Evolutionary conservation across 495 filamentous ascomycete genomes (phyloP).

Genomic region (Copromyces sp.): DNA sequence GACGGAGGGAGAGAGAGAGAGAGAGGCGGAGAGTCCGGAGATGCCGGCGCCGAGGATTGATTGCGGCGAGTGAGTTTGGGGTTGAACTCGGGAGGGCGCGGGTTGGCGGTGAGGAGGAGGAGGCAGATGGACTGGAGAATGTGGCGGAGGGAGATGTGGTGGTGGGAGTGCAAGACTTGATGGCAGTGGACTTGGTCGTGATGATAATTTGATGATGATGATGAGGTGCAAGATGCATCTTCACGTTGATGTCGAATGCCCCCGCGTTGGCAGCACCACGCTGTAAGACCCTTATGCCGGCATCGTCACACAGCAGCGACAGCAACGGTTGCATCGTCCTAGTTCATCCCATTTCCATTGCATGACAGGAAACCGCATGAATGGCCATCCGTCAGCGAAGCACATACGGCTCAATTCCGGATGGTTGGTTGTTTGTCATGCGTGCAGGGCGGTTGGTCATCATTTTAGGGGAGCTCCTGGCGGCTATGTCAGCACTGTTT

Average conservation of each 20-base stretch:
- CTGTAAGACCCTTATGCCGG: not conserved
- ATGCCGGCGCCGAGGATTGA: constrained; percentile 32
- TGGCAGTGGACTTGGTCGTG: not conserved
- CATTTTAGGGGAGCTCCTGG: not conserved
- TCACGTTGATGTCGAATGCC: not conserved
- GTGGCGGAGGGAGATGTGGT: not conserved
- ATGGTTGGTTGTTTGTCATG: not conserved
- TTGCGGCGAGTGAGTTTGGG: constrained; percentile 17
- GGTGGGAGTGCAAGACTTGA: too few species aligned
- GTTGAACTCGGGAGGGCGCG: not conserved
- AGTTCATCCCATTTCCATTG: not conserved
- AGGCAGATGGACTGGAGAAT: too few species aligned
- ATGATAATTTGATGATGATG: not conserved
- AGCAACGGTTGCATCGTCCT: not conserved
- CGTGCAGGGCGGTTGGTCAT: not conserved
- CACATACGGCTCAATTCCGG: not conserved
- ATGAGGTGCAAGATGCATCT: not conserved
- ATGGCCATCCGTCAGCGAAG: not conserved
- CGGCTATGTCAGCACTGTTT: not conserved
- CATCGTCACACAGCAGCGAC: not conserved
- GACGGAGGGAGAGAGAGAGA: constrained; percentile 36
- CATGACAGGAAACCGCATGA: not conserved
- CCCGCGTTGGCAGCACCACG: not conserved
- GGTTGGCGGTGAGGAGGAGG: not conserved
- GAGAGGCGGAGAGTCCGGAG: constrained; percentile 25